Conservation (phyloP, 305 asterid genomes). For the Andrographis paniculata region DNA sequence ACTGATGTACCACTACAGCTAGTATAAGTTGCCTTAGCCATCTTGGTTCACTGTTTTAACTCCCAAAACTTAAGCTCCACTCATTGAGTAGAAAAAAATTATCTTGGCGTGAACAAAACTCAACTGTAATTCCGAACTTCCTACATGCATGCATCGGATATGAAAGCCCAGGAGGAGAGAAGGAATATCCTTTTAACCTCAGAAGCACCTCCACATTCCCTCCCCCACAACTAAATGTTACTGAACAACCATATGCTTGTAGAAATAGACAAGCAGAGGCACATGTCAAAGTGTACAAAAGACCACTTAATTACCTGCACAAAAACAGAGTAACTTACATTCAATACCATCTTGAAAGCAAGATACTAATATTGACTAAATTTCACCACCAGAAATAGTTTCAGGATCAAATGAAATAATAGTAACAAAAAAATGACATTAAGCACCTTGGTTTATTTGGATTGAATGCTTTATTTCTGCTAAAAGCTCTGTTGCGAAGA, state of each 20-base stretch:
- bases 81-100: conserved; percentile 10
- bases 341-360: neutral
- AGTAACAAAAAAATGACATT: no score
- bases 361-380: conserved; percentile 1
- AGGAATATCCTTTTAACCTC: conserved; percentile 15
- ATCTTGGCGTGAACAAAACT: conserved; percentile 17
- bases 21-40: conserved; percentile 9
- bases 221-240: conserved; percentile 20
- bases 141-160: conserved; percentile 18
- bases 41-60: conserved; percentile 12
- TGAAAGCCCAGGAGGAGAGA: conserved; percentile 18
- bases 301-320: conserved; percentile 54
- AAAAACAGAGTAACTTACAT: conserved; percentile 9
- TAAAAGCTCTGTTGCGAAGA: conserved; percentile 35
- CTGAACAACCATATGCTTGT: conserved; percentile 25
- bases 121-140: conserved; percentile 12
- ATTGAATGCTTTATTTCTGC: conserved; percentile 26
- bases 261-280: conserved; percentile 26
- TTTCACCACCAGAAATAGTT: neutral
- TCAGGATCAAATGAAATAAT: neutral
- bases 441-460: conserved; percentile 40
- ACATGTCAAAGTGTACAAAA: conserved; percentile 32
- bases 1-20: conserved; percentile 17
- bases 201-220: conserved; percentile 15
- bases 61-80: conserved; percentile 13